Conservation (phyloP, 2,329 filamentous ascomycete genomes). For the Xylaria sp. region DNA sequence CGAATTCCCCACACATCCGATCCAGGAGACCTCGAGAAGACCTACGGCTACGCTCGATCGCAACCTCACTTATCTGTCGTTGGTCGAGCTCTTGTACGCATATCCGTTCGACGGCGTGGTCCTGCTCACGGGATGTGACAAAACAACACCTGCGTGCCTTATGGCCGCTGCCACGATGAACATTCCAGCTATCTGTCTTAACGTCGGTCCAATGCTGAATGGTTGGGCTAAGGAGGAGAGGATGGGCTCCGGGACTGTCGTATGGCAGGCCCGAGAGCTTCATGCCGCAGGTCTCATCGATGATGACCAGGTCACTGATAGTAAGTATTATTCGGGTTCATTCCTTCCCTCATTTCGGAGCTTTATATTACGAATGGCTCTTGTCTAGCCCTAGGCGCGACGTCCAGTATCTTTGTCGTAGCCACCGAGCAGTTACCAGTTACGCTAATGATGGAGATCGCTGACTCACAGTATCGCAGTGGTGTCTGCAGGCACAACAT, state of each 20-base stretch:
- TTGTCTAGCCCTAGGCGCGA: neutral
- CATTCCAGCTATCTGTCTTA: slow-evolving; percentile 62
- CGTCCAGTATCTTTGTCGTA: neutral
- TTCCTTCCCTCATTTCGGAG: neutral
- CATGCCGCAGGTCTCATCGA: slow-evolving; percentile 60
- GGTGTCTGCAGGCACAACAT: slow-evolving; percentile 5
- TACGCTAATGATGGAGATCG: neutral
- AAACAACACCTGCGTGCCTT: slow-evolving; percentile 62
- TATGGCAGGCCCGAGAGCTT: slow-evolving; percentile 62
- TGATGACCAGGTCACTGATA: slow-evolving; percentile 57
- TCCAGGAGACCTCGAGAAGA: slow-evolving; percentile 60
- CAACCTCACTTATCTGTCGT: slow-evolving; percentile 59
- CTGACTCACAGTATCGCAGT: slow-evolving; percentile 3
- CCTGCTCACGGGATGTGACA: slow-evolving; percentile 63
- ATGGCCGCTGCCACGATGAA: slow-evolving; percentile 65
- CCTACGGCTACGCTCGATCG: slow-evolving; percentile 62
- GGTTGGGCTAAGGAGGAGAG: slow-evolving; percentile 56
- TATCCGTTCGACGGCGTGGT: slow-evolving; percentile 64
- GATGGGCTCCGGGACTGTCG: slow-evolving; percentile 58
- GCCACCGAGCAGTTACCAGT: neutral
- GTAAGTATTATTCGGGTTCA: slow-evolving; percentile 3
- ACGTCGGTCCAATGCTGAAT: slow-evolving; percentile 65
- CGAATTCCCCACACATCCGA: slow-evolving; percentile 64
- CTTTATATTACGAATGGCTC: too few relatives aligned
- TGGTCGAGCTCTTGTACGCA: slow-evolving; percentile 60